Conservation (phyloP, 2,329 filamentous ascomycete genomes). For the Lasiodiplodia gonubiensis region DNA sequence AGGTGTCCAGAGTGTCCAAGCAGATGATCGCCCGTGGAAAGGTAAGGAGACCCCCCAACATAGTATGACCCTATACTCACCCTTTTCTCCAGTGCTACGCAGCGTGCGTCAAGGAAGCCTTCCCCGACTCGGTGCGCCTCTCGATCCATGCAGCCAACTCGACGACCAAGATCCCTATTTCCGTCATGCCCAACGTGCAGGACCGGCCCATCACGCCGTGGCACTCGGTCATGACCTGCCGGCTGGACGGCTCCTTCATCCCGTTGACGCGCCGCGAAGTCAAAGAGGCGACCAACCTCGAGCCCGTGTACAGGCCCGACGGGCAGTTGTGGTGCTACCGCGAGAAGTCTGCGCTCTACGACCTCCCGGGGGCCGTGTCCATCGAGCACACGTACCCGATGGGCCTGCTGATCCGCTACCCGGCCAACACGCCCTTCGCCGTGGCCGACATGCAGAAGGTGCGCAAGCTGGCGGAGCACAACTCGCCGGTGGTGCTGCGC, state of each 20-base stretch:
- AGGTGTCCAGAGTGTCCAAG: constrained; percentile 37
- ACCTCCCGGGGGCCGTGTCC: constrained; percentile 31
- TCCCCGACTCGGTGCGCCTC: constrained; percentile 36
- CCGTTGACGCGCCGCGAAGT: constrained; percentile 15
- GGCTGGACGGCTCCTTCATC: constrained; percentile 24
- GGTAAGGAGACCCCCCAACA: constrained; percentile 26
- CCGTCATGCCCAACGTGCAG: constrained; percentile 34
- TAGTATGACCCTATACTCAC: not conserved
- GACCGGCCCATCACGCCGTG: constrained; percentile 26
- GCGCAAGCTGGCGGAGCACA: constrained; percentile 53
- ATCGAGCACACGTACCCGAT: constrained; percentile 37
- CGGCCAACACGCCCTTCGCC: constrained; percentile 43
- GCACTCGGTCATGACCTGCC: constrained; percentile 28
- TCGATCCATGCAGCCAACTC: constrained; percentile 43
- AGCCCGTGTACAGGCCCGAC: constrained; percentile 34
- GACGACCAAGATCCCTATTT: constrained; percentile 40
- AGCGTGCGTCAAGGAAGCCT: constrained; percentile 29
- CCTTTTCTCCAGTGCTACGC: constrained; percentile 30
- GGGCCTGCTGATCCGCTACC: constrained; percentile 34
- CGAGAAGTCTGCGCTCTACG: constrained; percentile 34
- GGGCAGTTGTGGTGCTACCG: constrained; percentile 38
- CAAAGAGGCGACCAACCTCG: constrained; percentile 13
- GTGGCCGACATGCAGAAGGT: constrained; percentile 55
- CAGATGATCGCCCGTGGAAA: constrained; percentile 39
- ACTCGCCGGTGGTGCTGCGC: constrained; percentile 61